Evolutionary conservation across 2,329 filamentous ascomycete genomes (phyloP).

Genomic region (Aschersonia sp.): DNA sequence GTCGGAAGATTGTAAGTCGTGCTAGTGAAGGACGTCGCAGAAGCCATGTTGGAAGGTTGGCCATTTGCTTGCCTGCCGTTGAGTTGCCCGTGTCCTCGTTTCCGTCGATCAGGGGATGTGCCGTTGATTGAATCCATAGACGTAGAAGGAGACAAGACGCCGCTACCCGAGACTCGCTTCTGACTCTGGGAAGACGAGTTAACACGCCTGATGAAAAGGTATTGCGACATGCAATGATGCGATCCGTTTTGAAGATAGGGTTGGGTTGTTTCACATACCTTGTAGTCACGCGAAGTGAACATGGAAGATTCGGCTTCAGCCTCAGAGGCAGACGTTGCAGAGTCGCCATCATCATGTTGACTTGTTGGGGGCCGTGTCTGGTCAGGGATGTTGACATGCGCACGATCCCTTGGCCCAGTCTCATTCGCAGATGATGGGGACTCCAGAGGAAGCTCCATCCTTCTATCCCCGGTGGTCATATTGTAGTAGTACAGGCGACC

Average conservation of each 20-base stretch:
- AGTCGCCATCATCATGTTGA: conserved; percentile 82
- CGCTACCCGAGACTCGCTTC: conserved; percentile 50
- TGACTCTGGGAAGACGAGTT: conserved; percentile 27
- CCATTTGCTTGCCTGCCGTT: conserved; percentile 23
- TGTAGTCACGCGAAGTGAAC: conserved; percentile 51
- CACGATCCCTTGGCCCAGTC: conserved; percentile 73
- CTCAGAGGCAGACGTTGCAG: conserved; percentile 71
- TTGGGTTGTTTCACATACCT: conserved; percentile 31
- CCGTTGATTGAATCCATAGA: conserved; percentile 85
- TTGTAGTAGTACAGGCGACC: conserved; percentile 96
- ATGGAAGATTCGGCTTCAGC: conserved; percentile 61
- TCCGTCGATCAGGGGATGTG: conserved; percentile 42
- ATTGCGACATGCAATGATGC: no score
- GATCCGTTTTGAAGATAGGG: no score
- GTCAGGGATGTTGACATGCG: conserved; percentile 77
- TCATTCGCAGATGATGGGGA: conserved; percentile 71
- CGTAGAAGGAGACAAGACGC: conserved; percentile 68
- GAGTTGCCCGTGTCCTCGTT: conserved; percentile 40
- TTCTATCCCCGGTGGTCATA: conserved; percentile 88
- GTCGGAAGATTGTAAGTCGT: conserved; percentile 41
- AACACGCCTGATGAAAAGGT: background rate
- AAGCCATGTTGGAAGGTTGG: conserved; percentile 35
- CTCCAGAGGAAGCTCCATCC: conserved; percentile 86
- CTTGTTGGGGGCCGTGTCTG: conserved; percentile 75
- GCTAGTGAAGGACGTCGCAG: conserved; percentile 48